Evolutionary conservation across 2,329 filamentous ascomycete genomes (phyloP).

Genomic region (Paraphaeosphaeria minitans): DNA sequence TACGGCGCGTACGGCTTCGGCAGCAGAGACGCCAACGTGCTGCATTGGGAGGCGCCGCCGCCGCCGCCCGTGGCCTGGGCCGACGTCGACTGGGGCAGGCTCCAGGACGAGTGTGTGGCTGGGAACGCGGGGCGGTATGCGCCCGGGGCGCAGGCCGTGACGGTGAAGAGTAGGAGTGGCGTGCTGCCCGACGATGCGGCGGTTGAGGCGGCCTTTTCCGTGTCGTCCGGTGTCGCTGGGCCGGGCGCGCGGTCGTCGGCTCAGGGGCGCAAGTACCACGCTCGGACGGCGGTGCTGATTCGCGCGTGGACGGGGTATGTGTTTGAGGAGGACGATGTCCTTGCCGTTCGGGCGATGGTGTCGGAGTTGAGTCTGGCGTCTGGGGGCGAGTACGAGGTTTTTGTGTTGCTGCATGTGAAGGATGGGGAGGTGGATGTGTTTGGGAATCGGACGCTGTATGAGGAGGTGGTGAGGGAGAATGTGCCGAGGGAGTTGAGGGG

Average conservation of each 20-base stretch:
- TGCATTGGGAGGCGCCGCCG: slow-evolving; percentile 46
- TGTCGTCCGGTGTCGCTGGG: slow-evolving; percentile 32
- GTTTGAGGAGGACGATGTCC: slow-evolving; percentile 54
- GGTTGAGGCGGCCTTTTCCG: slow-evolving; percentile 38
- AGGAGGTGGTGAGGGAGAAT: slow-evolving; percentile 63
- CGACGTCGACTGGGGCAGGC: slow-evolving; percentile 69
- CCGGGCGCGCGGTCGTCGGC: slow-evolving; percentile 27
- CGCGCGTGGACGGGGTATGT: slow-evolving; percentile 54
- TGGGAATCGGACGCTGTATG: slow-evolving; percentile 63
- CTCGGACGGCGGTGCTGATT: slow-evolving; percentile 53
- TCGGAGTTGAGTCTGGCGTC: slow-evolving; percentile 53
- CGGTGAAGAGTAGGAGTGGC: slow-evolving; percentile 36
- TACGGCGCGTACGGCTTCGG: slow-evolving; percentile 63
- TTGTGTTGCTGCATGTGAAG: slow-evolving; percentile 55
- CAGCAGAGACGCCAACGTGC: slow-evolving; percentile 56
- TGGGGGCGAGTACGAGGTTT: slow-evolving; percentile 56
- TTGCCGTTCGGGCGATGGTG: slow-evolving; percentile 53
- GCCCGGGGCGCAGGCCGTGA: slow-evolving; percentile 47
- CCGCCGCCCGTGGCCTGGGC: slow-evolving; percentile 64
- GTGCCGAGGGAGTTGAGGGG: slow-evolving; percentile 72
- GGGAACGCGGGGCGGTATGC: slow-evolving; percentile 69
- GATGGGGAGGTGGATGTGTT: slow-evolving; percentile 64
- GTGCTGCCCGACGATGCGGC: slow-evolving; percentile 30
- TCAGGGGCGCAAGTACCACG: slow-evolving; percentile 43
- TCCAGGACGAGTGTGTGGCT: slow-evolving; percentile 70